Conservation (phyloP, 192 early-diverging fungal species). For the Gryganskiella cystojenkinii region DNA sequence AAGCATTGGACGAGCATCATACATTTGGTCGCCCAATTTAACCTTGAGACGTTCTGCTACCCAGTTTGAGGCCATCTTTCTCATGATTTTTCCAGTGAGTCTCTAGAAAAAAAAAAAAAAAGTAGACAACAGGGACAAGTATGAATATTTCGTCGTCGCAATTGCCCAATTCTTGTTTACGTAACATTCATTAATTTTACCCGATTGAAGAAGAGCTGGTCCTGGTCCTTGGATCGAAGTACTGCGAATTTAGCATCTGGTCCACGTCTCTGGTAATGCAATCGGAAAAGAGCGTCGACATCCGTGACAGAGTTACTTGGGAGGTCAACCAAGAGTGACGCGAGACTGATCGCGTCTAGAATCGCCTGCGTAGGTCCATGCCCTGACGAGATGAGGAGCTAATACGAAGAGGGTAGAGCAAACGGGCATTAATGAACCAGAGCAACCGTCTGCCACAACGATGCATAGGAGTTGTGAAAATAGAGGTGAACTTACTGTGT, state of each 20-base stretch:
- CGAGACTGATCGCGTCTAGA: conserved; percentile 33
- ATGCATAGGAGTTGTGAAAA: not conserved
- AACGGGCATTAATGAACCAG: too few relatives aligned
- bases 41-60: conserved; percentile 12
- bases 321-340: conserved; percentile 35
- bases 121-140: not conserved
- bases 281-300: conserved; percentile 37
- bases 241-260: conserved; percentile 27
- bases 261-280: conserved; percentile 36
- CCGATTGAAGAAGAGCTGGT: conserved; percentile 32
- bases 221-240: conserved; percentile 21
- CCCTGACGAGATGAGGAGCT: conserved; percentile 39
- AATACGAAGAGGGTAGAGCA: not conserved
- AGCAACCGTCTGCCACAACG: too few relatives aligned
- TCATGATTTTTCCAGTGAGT: conserved; percentile 26
- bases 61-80: conserved; percentile 32
- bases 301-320: conserved; percentile 33
- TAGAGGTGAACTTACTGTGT: conserved; percentile 14
- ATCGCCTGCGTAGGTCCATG: conserved; percentile 39
- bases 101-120: not conserved
- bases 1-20: conserved; percentile 28
- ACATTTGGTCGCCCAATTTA: conserved; percentile 21
- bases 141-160: too few relatives aligned
- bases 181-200: conserved; percentile 5
- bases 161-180: too few relatives aligned